Base-by-base conservation (phyloP, 2,329 filamentous ascomycete genomes). In the Achaetomium macrosporum region DNA sequence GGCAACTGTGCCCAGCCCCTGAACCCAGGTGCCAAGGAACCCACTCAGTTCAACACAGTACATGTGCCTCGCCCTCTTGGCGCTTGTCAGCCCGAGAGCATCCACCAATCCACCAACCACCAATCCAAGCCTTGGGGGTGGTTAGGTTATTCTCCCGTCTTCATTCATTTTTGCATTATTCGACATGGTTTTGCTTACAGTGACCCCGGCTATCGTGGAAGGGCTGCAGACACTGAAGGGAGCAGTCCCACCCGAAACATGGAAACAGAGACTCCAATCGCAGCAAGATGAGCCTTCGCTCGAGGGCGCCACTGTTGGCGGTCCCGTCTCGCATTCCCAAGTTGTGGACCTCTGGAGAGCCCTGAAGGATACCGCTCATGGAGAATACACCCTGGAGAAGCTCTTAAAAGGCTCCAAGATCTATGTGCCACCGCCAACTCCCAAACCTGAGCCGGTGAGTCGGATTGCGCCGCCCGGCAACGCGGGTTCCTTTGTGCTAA, bases 341-440 rank as follows among this genome's bases (percentile, higher is more conserved):
- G 71, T 91, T 16, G 68, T 91, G 47, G 69, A 78, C 39, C 68
- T 90, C 0, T 84, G 84, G 66, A 78, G 71, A 57, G 64, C 68
- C 2, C 68, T 87, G 7, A 76, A 72, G 58, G 42, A 50, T 20
- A 50, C 31, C 5, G 57, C 59, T 0, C 59, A 66, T 5, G 62
- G 60, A 9, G 48, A 66, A 29, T 76, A 71, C 54, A 81, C 76
- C 15, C 76, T 97, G 12, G 86, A 92, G 60, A 65, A 72, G 33
- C 78, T 97, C 31, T 76, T 97, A 10, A 79, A 75, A 51, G 88
- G 89, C 42, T 82, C 89, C 25, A 76, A 66, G 50, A 73, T 95
- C 58, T 95, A 95, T 68, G 69, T 83, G 10, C 81, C 88, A n/a
- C 89, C 90, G n/a, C 86, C 88, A 13, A 80, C 85, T 5, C 83